Base-by-base conservation (phyloP, 805 yeast genomes). In the Schwanniomyces sp. region DNA sequence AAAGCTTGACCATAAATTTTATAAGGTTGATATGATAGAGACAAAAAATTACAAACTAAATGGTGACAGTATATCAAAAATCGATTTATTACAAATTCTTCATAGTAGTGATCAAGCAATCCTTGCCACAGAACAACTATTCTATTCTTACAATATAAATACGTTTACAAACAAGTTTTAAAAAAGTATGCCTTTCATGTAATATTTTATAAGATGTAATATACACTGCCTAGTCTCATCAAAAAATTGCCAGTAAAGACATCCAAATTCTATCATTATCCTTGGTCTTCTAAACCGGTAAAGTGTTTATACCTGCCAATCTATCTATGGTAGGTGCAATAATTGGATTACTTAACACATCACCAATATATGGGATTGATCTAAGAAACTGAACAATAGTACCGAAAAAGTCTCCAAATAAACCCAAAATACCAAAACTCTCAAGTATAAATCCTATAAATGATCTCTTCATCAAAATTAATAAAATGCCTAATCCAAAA, bases 361-460 rank as follows among this genome's bases (percentile, higher is more conserved):
- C 91, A 0, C 98, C 98, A 51, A 94, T 83, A 49, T 87, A 63
- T 2, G 99, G 99, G 57, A 92, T 66, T 5, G 95, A 86, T 64
- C 97, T 78, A 58, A 92, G 75, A 61, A 94, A 92, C 55, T 88
- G 86, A 10, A 92, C 80, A 40, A 94, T 84, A 10, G 95, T 88
- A 24, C 95, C 90, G 60, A 92, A 88, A 66, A 94, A 91, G 67
- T 94, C 98, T 32, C 91, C 99, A 69, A 94, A 92, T 32, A 92
- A 72, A 7, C 89, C 91, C 50, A 92, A 68, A 24, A 92, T 89
- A n/a, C 99, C 99, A 52, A 91, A 72, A 43, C 86, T 80, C 65
- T 92, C 99, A 34, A 92, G 70, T 1, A 85, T 63, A 60, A 94
- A 92, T 7, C 99, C 99, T 24, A 85, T 58, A 61, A 94, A 88